Evolutionary conservation across 1,284 basidiomycete species (phyloP).

Genomic region (Garcileccinum viscosum): DNA sequence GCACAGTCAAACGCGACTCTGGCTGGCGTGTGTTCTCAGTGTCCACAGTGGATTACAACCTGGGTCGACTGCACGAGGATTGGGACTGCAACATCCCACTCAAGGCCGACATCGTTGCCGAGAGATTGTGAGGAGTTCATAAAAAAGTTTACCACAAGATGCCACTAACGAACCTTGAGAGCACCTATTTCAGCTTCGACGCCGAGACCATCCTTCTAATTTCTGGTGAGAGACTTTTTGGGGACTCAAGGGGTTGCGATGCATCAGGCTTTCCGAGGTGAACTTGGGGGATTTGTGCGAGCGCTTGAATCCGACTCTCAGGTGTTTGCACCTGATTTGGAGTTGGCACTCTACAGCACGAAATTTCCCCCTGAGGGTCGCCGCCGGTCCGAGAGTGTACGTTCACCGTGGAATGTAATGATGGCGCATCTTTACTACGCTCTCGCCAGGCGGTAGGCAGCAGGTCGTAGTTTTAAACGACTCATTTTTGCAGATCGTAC

Average conservation of each 20-base stretch:
- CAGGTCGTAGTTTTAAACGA: conserved; percentile 19
- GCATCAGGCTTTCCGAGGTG: conserved; percentile 16
- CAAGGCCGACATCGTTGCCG: conserved; percentile 19
- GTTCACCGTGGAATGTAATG: conserved; percentile 8
- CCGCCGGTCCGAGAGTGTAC: conserved; percentile 11
- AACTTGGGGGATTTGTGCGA: conserved; percentile 15
- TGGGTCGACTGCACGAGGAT: conserved; percentile 20
- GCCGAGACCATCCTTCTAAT: conserved; percentile 1
- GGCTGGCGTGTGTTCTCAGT: conserved; percentile 14
- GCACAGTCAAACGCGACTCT: conserved; percentile 16
- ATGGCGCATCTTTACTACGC: conserved; percentile 25
- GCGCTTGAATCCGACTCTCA: conserved; percentile 13
- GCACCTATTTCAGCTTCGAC: conserved; percentile 19
- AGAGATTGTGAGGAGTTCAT: conserved; percentile 21
- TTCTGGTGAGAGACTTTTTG: conserved; percentile 31
- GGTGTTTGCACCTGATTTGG: conserved; percentile 39
- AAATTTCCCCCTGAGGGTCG: conserved; percentile 32
- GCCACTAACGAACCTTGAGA: conserved; percentile 23
- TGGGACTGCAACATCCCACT: conserved; percentile 29
- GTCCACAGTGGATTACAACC: conserved; percentile 10
- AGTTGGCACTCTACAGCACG: conserved; percentile 34
- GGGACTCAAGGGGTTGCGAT: conserved; percentile 15
- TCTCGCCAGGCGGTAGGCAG: conserved; percentile 21
- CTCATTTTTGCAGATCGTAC: conserved; percentile 24
- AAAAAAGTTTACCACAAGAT: conserved; percentile 19